Conservation (phyloP, 495 filamentous ascomycete genomes). For the Tuber magnatum region DNA sequence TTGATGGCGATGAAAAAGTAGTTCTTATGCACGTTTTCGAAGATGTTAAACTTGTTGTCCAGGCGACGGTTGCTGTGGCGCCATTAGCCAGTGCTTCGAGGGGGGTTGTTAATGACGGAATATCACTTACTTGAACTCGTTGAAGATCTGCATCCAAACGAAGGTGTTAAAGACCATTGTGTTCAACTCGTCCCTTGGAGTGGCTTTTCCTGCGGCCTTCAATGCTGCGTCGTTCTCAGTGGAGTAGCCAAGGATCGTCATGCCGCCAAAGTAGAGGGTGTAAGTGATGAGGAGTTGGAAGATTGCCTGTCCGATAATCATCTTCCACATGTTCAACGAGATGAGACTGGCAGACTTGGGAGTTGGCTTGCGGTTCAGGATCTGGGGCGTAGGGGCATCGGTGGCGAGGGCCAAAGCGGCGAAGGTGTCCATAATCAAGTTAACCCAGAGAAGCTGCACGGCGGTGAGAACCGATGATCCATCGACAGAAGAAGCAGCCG, state of each 20-base stretch:
- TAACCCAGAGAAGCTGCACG: slow-evolving; percentile 86
- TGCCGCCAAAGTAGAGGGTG: slow-evolving; percentile 66
- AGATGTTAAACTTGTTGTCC: slow-evolving; percentile 84
- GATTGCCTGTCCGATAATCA: slow-evolving; percentile 80
- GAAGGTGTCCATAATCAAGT: slow-evolving; percentile 90
- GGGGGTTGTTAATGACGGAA: neutral
- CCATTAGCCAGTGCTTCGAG: slow-evolving; percentile 38
- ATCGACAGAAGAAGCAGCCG: slow-evolving; percentile 61
- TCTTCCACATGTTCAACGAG: slow-evolving; percentile 88
- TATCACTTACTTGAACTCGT: slow-evolving; percentile 73
- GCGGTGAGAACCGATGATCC: slow-evolving; percentile 70
- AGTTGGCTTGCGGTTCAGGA: slow-evolving; percentile 75
- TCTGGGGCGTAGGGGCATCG: slow-evolving; percentile 69
- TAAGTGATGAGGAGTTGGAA: slow-evolving; percentile 76
- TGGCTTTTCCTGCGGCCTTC: slow-evolving; percentile 13
- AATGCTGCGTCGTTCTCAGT: slow-evolving; percentile 44
- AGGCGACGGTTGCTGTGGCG: slow-evolving; percentile 64
- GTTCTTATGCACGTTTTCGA: slow-evolving; percentile 70
- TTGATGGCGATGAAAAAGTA: slow-evolving; percentile 80
- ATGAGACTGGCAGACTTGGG: slow-evolving; percentile 70
- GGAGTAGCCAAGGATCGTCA: slow-evolving; percentile 50
- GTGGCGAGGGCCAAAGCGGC: slow-evolving; percentile 80
- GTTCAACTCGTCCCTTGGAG: slow-evolving; percentile 46
- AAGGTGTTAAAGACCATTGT: slow-evolving; percentile 90
- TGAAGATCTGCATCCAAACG: slow-evolving; percentile 96